phyloP scores from a whole-genome alignment of 2,329 filamentous ascomycete genomes.

The Colletotrichum chlorophyti region DNA sequence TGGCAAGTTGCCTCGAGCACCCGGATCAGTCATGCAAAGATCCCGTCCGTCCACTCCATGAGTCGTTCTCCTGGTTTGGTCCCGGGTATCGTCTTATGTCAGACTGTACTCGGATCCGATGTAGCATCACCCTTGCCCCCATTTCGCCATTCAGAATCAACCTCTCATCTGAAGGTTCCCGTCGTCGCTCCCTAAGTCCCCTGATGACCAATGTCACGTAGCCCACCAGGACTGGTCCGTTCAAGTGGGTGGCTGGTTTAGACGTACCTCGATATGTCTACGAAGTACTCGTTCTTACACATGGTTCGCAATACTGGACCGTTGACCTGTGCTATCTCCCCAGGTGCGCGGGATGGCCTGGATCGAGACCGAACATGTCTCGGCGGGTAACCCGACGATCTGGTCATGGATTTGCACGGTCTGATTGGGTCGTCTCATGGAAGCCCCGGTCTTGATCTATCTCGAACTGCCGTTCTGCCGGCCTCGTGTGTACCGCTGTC shows the following conservation, averaged over 20 bases:
- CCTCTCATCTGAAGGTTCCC: neutral
- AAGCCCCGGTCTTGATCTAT: constrained; percentile 8
- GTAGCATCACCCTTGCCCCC: neutral
- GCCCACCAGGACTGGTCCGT: constrained; percentile 5
- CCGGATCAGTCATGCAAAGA: too few relatives aligned
- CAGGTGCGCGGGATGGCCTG: neutral
- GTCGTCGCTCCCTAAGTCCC: too few relatives aligned
- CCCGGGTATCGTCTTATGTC: neutral
- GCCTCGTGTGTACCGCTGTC: constrained; percentile 13
- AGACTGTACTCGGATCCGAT: neutral
- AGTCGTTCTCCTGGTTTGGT: neutral
- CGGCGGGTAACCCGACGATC: constrained; percentile 20
- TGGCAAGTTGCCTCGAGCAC: constrained; percentile 7
- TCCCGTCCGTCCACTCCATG: too few relatives aligned
- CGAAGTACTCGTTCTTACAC: too few relatives aligned
- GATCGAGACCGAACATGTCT: neutral
- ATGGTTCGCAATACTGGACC: constrained; percentile 11
- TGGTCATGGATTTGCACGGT: constrained; percentile 1
- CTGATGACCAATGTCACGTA: constrained; percentile 1
- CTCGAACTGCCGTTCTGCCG: constrained; percentile 5
- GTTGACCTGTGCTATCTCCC: constrained; percentile 6
- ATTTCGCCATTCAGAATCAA: too few relatives aligned
- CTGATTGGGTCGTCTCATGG: constrained; percentile 16
- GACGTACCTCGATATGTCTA: too few relatives aligned
- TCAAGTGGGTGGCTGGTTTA: constrained; percentile 15